Evolutionary conservation across 805 yeast genomes (phyloP).

Genomic region (Pichia kluyveri): DNA sequence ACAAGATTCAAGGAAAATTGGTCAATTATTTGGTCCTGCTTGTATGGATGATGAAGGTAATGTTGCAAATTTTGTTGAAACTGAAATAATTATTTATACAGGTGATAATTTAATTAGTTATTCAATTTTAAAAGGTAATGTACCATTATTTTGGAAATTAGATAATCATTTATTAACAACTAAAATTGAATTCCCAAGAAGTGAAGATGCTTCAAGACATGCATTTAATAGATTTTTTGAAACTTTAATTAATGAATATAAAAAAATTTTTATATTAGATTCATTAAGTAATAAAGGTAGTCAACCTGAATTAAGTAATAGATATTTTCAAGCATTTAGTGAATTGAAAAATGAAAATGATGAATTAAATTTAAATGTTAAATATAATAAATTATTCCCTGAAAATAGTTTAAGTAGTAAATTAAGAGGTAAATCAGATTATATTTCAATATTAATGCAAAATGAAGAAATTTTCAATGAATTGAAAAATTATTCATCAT

Average conservation of each 20-base stretch:
- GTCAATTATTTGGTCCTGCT: constrained; percentile 46
- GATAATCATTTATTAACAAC: constrained; percentile 36
- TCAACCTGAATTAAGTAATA: constrained; percentile 37
- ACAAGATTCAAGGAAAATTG: constrained; percentile 38
- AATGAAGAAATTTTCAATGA: constrained; percentile 17
- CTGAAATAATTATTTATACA: constrained; percentile 37
- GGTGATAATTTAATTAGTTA: constrained; percentile 30
- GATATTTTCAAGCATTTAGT: constrained; percentile 25
- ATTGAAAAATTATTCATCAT: constrained; percentile 38
- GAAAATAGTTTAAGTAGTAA: constrained; percentile 21
- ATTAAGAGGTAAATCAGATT: constrained; percentile 24
- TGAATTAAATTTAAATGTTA: constrained; percentile 4
- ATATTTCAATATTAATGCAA: constrained; percentile 14
- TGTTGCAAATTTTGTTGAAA: constrained; percentile 52
- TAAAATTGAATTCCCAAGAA: constrained; percentile 39
- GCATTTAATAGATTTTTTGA: constrained; percentile 45
- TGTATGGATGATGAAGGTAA: constrained; percentile 51
- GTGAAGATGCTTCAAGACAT: constrained; percentile 45
- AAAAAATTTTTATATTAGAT: constrained; percentile 42
- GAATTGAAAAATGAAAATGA: constrained; percentile 5
- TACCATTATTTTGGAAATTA: constrained; percentile 47
- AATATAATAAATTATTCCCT: constrained; percentile 28
- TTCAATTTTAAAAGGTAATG: constrained; percentile 42
- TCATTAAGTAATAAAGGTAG: constrained; percentile 32
- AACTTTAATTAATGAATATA: constrained; percentile 35